These are phyloP conservation scores for Monilinia fructicola DNA, from an alignment of 2,329 filamentous ascomycete genomes.

Conservation along the genomic window DNA sequence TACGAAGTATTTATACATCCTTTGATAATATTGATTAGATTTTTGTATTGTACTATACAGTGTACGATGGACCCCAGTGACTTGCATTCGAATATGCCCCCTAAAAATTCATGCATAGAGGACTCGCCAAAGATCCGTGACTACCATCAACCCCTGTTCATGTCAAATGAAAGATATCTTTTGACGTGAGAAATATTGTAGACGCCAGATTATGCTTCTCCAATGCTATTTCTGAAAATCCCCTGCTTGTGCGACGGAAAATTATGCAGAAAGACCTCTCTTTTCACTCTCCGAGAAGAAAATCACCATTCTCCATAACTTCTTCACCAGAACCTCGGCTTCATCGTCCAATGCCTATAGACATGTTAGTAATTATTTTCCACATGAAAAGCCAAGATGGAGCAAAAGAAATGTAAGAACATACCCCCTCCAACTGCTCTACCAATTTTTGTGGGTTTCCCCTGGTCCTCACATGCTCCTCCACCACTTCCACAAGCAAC, in stretches of 20 bases:
- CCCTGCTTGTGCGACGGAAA: not conserved
- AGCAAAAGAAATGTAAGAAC: conserved; percentile 40
- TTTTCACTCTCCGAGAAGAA: conserved; percentile 97
- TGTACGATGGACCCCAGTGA: not conserved
- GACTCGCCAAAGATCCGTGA: not conserved
- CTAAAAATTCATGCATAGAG: not conserved
- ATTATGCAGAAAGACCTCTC: conserved; percentile 71
- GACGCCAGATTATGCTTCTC: not conserved
- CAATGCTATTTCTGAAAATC: too few relatives aligned
- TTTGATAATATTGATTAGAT: not conserved
- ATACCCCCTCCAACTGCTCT: conserved; percentile 79
- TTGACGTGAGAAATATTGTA: not conserved
- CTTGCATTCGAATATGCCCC: not conserved
- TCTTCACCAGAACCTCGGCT: conserved; percentile 89
- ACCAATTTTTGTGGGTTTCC: conserved; percentile 76
- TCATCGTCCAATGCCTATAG: conserved; percentile 85
- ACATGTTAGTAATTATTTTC: conserved; percentile 13
- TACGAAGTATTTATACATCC: not conserved
- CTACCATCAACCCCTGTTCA: not conserved
- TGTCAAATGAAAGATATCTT: not conserved
- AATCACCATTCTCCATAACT: conserved; percentile 97
- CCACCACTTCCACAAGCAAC: conserved; percentile 87
- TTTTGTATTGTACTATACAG: conserved; percentile 3
- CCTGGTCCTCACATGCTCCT: conserved; percentile 78
- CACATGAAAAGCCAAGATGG: not conserved